These are phyloP conservation scores for Aspergillaceae sp. DNA, from an alignment of 2,329 filamentous ascomycete species.

Conservation along the genomic window DNA sequence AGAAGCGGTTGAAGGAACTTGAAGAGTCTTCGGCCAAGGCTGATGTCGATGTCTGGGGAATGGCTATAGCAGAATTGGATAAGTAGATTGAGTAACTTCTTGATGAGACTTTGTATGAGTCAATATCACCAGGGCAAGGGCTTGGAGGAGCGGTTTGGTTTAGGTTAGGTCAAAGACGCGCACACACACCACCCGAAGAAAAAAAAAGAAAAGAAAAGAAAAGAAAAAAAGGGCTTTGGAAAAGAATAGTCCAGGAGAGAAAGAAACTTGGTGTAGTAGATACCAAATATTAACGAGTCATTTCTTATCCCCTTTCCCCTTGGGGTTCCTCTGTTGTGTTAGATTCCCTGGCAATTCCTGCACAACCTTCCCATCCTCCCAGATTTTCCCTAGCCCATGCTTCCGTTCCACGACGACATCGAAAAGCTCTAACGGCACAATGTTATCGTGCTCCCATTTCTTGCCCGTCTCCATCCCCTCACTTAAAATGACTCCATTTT, in stretches of 20 bases:
- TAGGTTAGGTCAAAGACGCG: too few species aligned
- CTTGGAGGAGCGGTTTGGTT: too few species aligned
- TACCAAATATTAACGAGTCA: background rate
- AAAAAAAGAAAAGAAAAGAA: too few species aligned
- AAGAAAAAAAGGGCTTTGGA: too few species aligned
- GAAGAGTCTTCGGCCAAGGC: background rate
- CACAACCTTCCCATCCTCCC: slow-evolving; percentile 46
- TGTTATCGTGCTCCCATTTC: slow-evolving; percentile 41
- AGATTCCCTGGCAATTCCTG: slow-evolving; percentile 41
- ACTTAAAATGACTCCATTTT: slow-evolving; percentile 64
- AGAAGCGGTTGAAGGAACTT: background rate
- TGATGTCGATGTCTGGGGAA: background rate
- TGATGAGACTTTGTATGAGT: too few species aligned
- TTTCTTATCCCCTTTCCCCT: slow-evolving; percentile 12
- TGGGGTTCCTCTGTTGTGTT: slow-evolving; percentile 31
- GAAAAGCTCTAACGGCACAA: slow-evolving; percentile 61
- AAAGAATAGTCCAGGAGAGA: too few species aligned
- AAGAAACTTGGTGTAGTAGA: too few species aligned
- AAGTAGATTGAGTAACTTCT: background rate
- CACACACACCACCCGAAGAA: too few species aligned
- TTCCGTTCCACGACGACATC: slow-evolving; percentile 65
- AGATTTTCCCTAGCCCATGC: slow-evolving; percentile 62
- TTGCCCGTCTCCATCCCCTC: slow-evolving; percentile 42
- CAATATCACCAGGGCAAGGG: too few species aligned
- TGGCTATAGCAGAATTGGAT: background rate